These are phyloP conservation scores for Leccinum huronense DNA, from an alignment of 1,284 basidiomycete species.

Conservation along the genomic window DNA sequence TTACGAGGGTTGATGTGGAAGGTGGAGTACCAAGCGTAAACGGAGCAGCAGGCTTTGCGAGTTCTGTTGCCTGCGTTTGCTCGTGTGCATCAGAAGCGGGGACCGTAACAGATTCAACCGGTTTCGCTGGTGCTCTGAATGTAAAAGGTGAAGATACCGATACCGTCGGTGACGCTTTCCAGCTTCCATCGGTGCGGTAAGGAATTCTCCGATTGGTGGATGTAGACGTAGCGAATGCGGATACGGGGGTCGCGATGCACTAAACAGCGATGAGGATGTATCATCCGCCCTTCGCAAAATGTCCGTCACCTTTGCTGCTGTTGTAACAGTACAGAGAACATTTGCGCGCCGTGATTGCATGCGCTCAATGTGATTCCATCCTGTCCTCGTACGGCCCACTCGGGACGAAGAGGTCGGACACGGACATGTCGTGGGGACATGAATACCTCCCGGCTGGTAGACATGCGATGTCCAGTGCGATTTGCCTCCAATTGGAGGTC, in stretches of 20 bases:
- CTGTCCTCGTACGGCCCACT: no score
- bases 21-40: constrained; percentile 23
- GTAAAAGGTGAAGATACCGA: constrained; percentile 18
- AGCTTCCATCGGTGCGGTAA: constrained; percentile 19
- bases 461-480: no score
- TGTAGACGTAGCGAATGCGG: constrained; percentile 16
- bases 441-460: no score
- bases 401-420: no score
- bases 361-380: no score
- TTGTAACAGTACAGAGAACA: no score
- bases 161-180: constrained; percentile 13
- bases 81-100: constrained; percentile 8
- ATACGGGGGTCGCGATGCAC: constrained; percentile 16
- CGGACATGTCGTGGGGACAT: no score
- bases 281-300: constrained; percentile 10
- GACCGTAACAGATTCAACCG: constrained; percentile 16
- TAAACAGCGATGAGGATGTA: constrained; percentile 21
- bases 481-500: no score
- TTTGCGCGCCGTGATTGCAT: no score
- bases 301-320: no score
- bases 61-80: constrained; percentile 10
- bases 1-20: neutral
- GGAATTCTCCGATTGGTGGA: constrained; percentile 12
- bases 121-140: constrained; percentile 24
- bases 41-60: constrained; percentile 8